Percentiles rank a stretch among this genome's conserved stretches.
These are phyloP conservation scores for Glycine latifolia DNA, from an alignment of 306 rosid genomes.

Conservation along the genomic window DNA sequence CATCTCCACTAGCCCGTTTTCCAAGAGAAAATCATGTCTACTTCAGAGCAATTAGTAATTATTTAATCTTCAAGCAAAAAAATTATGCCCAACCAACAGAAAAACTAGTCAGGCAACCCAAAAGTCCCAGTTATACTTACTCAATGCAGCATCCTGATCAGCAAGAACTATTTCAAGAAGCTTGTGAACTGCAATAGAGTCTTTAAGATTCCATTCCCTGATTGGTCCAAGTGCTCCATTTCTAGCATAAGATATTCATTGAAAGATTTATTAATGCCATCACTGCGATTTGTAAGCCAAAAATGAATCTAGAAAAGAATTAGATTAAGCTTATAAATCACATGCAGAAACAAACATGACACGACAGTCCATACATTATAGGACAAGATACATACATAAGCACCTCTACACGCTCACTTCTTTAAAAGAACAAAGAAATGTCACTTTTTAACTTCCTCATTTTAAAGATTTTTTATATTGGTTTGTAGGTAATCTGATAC, in stretches of 20 bases:
- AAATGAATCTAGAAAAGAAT: constrained; percentile 30
- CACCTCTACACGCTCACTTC: neutral
- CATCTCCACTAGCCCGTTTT: neutral
- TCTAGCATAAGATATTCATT: constrained; percentile 49
- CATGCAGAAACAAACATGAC: constrained; percentile 18
- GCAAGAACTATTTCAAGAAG: constrained; percentile 70
- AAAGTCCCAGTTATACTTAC: constrained; percentile 57
- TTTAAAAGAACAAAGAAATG: neutral
- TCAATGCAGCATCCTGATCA: constrained; percentile 71
- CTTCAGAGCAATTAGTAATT: constrained; percentile 14
- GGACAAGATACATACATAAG: neutral
- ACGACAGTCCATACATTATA: neutral
- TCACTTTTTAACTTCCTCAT: neutral
- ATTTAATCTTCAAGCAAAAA: neutral
- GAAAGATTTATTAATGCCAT: constrained; percentile 25
- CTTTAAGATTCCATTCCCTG: constrained; percentile 79
- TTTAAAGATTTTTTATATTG: neutral
- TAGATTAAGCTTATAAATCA: constrained; percentile 8
- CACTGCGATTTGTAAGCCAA: constrained; percentile 1
- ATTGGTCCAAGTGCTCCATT: constrained; percentile 80
- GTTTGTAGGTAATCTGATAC: neutral
- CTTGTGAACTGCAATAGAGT: constrained; percentile 77
- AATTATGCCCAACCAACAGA: too few relatives aligned
- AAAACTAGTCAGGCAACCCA: neutral
- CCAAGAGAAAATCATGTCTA: constrained; percentile 8